These are phyloP conservation scores for Candida tropicalis DNA, from an alignment of 1,139 yeast genomes.

Conservation along the genomic window DNA sequence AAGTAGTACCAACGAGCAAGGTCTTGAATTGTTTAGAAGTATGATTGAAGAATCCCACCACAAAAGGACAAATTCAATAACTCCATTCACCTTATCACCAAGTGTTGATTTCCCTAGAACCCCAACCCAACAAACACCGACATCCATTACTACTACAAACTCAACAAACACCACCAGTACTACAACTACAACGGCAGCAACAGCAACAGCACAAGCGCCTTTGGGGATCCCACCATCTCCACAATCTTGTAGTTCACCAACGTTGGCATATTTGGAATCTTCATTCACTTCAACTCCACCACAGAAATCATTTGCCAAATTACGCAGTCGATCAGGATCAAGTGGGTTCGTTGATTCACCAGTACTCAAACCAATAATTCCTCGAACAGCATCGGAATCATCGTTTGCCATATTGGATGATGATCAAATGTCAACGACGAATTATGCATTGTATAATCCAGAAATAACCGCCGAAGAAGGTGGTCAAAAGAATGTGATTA, in stretches of 20 bases:
- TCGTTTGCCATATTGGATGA: conserved; percentile 59
- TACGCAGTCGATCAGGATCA: conserved; percentile 29
- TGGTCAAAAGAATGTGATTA: conserved; percentile 18
- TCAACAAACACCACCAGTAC: conserved; percentile 2
- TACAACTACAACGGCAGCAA: background rate
- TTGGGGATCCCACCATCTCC: conserved; percentile 2
- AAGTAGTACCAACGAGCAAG: conserved; percentile 49
- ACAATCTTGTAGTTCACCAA: conserved; percentile 14
- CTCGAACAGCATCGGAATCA: conserved; percentile 55
- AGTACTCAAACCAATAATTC: conserved; percentile 45
- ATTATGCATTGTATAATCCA: conserved; percentile 74
- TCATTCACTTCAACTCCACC: conserved; percentile 11
- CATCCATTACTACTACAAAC: conserved; percentile 13
- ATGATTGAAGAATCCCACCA: conserved; percentile 25
- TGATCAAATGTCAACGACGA: conserved; percentile 36
- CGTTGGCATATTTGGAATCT: conserved; percentile 16
- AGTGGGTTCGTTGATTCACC: conserved; percentile 51
- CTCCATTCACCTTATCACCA: conserved; percentile 55
- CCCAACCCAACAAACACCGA: conserved; percentile 11
- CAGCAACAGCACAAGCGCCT: background rate
- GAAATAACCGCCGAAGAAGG: conserved; percentile 55
- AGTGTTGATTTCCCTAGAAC: conserved; percentile 36
- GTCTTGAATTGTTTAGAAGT: conserved; percentile 44
- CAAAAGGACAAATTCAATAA: conserved; percentile 41
- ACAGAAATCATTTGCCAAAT: conserved; percentile 17